Evolutionary conservation across 2,329 filamentous ascomycete genomes (phyloP), one percentile per base, ranked within the genome.

Genomic region (Beauveria sp.): DNA sequence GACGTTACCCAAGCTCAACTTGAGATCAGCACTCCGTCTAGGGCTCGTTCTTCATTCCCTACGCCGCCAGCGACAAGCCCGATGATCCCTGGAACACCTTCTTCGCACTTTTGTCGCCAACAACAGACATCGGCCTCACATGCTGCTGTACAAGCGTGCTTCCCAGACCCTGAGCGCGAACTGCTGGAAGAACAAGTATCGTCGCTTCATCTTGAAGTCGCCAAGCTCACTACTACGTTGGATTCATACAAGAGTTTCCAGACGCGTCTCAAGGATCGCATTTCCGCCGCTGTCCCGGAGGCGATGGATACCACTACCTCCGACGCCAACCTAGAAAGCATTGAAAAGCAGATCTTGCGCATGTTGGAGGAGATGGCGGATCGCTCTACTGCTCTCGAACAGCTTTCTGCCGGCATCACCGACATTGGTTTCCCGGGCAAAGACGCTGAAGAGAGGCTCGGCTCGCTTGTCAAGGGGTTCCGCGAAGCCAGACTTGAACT

Each of bases 401-500:
- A 77, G 0, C 74, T 87, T 1, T 76, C 75, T 48, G 64, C 71
- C 0, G 76, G 78, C 6, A 78, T 87, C 38, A 68, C 67, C 9
- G 68, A 70, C 1, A 76, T 87, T 0, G 83, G 83, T 6, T 87
- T 87, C 65, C 68, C 73, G 0, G 79, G 80, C 1, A 64, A 66
- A 7, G 79, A 83, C 63, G 76, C 79, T 0, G 61, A 72, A n/a
- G 78, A 80, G n/a, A 77, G 82, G 62, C 68, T 87, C 8, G 64
- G 73, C 1, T 75, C 79, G 0, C 76, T 88, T 14, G 69, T 76
- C 0, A 64, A 74, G 2, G 76, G 79, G 2, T 82, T 88, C 72
- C 81, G 84, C 22, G 71, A 79, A 2, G 84, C 84, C 1, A 79
- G 85, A 1, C 73, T 87, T 0, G 84, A 87, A 66, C 78, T 87